These are phyloP conservation scores for Naganishia vishniacii DNA, from an alignment of 768 basidiomycete genomes.

Conservation along the genomic window DNA sequence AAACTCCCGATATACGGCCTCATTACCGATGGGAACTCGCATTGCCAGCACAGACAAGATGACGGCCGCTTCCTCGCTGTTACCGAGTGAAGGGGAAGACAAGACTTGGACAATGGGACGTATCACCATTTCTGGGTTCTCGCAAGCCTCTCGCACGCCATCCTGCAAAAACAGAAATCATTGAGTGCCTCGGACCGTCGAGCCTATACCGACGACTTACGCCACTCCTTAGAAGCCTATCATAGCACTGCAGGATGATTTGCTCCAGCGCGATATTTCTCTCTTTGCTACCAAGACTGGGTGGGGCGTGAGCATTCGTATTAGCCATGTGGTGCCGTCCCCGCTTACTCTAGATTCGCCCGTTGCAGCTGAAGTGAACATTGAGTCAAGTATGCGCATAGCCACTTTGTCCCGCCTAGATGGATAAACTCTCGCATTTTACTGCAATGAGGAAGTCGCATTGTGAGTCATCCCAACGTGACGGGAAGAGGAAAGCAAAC, in stretches of 20 bases:
- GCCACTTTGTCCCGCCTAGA: constrained; percentile 11
- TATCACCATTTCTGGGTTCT: constrained; percentile 16
- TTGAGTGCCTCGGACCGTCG: neutral
- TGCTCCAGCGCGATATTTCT: constrained; percentile 15
- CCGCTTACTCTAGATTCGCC: constrained; percentile 6
- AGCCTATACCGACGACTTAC: neutral
- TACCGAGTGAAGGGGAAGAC: constrained; percentile 9
- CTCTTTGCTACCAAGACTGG: constrained; percentile 3
- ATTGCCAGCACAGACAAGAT: constrained; percentile 9
- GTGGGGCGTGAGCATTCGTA: neutral
- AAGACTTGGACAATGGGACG: constrained; percentile 12
- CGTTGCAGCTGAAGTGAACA: constrained; percentile 17
- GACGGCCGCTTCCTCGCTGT: constrained; percentile 9
- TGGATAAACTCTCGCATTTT: constrained; percentile 9
- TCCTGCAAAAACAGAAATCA: neutral
- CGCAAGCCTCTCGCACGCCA: constrained; percentile 15
- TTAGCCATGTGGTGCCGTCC: too few relatives aligned
- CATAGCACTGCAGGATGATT: constrained; percentile 16
- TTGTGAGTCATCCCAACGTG: neutral
- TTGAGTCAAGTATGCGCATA: constrained; percentile 15
- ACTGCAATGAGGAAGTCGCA: neutral
- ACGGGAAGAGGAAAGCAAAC: neutral
- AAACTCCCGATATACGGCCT: constrained; percentile 9
- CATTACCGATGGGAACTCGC: constrained; percentile 12
- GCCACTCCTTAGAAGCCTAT: constrained; percentile 10